Evolutionary conservation across 805 yeast species (phyloP), one percentile per base, ranked within the genome.

Genomic region (Ogataea ganodermae): DNA sequence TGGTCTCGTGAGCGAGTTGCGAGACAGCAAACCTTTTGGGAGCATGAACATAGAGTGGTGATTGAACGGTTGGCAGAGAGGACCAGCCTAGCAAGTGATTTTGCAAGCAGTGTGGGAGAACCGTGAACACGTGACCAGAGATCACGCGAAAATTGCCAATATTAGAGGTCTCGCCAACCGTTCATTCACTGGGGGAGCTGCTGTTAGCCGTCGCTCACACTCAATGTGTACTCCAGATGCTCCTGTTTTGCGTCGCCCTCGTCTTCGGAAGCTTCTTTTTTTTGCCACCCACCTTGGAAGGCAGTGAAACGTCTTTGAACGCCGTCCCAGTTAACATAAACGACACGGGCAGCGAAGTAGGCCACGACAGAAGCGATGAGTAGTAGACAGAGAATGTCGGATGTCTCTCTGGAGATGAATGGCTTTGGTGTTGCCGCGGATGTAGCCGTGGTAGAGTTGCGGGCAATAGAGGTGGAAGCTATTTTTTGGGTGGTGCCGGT

Each of bases 1-100:
- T 4, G 81, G 74, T 1, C 65, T 78, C 26, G 78, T 76, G 2
- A 61, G 67, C 6, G 82, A 78, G 58, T 61, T 78, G 18, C 52
- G 67, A 28, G 69, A 63, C 32, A 71, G 73, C 53, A 70, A 68
- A 54, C 83, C 82, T 1, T 78, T 78, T 58, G 82, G 82, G 1
- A 66, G 64, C 2, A 67, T 73, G 70, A 63, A 67, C 20, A 66
- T 71, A 3, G 79, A 75, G 42, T 76, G 81, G 81, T 76, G 54
- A 60, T 3, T 14, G 20, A 10, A 31, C 31, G 31, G n/a, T 12
- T 12, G n/a, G n/a, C n/a, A n/a, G n/a, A n/a, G n/a, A n/a, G n/a
- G n/a, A n/a, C n/a, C n/a, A n/a, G n/a, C n/a, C n/a, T n/a, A 23
- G n/a, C 13, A 24, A 24, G 27, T 24, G 27, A 7, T 24, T 7